These are phyloP conservation scores for Aechmea fasciata DNA, from an alignment of 176 grass and related monocot species.

Conservation along the genomic window DNA sequence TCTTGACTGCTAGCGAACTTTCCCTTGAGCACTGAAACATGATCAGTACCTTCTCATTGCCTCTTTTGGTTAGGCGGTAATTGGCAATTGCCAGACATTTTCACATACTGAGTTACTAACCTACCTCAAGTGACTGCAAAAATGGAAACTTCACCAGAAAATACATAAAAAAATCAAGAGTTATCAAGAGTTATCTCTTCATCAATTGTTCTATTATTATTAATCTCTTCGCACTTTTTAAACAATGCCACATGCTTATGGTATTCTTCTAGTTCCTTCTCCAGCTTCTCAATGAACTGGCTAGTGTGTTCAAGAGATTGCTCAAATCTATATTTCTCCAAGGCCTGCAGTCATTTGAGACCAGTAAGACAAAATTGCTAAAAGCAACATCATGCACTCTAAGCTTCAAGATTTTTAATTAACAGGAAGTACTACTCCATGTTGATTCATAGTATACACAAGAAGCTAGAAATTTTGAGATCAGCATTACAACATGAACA, in stretches of 20 bases:
- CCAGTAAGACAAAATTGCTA: neutral
- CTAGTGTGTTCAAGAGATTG: constrained; percentile 85
- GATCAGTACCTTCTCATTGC: neutral
- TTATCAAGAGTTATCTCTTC: constrained; percentile 19
- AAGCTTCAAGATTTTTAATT: neutral
- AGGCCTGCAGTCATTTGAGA: constrained; percentile 26
- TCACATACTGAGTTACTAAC: neutral
- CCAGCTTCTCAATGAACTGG: constrained; percentile 59
- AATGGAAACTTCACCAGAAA: neutral
- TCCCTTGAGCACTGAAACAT: neutral
- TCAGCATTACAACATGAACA: neutral
- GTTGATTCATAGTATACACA: constrained; percentile 3
- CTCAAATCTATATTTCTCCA: constrained; percentile 75
- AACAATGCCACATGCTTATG: constrained; percentile 57
- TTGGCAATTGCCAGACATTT: neutral
- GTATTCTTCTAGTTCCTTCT: constrained; percentile 62
- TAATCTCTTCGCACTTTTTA: constrained; percentile 30
- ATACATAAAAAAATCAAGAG: neutral
- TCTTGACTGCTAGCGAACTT: too few relatives aligned
- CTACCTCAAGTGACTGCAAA: neutral
- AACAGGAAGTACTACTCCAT: neutral
- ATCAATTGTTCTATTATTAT: constrained; percentile 15
- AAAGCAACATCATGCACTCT: neutral
- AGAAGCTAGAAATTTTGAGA: neutral
- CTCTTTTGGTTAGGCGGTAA: neutral